phyloP scores from a whole-genome alignment of 1,139 yeast genomes.

The Zhuliangozyma blackwelliae region DNA sequence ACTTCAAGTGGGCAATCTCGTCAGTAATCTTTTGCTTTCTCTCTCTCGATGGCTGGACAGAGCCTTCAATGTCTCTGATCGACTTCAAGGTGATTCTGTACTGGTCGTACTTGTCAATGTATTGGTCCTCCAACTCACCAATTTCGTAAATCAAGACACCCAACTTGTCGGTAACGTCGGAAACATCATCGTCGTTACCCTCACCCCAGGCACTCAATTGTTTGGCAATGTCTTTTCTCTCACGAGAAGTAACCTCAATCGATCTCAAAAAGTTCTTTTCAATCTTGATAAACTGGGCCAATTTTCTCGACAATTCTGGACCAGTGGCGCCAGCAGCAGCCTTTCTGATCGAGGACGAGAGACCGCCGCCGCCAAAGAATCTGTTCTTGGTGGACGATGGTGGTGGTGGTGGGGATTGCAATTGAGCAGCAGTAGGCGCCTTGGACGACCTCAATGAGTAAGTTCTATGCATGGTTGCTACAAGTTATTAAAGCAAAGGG shows the following conservation, averaged over 20 bases:
- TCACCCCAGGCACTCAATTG: conserved; percentile 98
- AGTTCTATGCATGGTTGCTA: conserved; percentile 89
- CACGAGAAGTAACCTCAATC: conserved; percentile 88
- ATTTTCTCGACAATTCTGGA: conserved; percentile 89
- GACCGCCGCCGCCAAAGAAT: conserved; percentile 88
- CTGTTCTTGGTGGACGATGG: conserved; percentile 72
- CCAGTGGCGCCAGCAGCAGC: conserved; percentile 91
- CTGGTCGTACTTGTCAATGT: conserved; percentile 96
- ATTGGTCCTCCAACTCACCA: conserved; percentile 97
- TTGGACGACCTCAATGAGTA: conserved; percentile 91
- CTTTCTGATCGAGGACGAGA: conserved; percentile 77
- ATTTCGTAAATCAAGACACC: conserved; percentile 95
- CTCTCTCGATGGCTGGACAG: conserved; percentile 97
- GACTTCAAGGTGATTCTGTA: conserved; percentile 94
- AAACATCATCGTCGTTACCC: conserved; percentile 94
- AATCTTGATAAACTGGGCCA: conserved; percentile 86
- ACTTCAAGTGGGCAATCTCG: conserved; percentile 94
- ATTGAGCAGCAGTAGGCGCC: conserved; percentile 95
- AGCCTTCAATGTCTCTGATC: conserved; percentile 92
- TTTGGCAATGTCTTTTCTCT: conserved; percentile 94
- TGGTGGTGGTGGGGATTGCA: conserved; percentile 91
- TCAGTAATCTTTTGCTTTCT: conserved; percentile 97
- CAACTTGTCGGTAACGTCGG: conserved; percentile 94
- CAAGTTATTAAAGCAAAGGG: conserved; percentile 30
- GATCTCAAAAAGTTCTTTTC: conserved; percentile 96